Base-by-base conservation (phyloP, 1,284 basidiomycete genomes). In the Bondarzewia mesenterica region DNA sequence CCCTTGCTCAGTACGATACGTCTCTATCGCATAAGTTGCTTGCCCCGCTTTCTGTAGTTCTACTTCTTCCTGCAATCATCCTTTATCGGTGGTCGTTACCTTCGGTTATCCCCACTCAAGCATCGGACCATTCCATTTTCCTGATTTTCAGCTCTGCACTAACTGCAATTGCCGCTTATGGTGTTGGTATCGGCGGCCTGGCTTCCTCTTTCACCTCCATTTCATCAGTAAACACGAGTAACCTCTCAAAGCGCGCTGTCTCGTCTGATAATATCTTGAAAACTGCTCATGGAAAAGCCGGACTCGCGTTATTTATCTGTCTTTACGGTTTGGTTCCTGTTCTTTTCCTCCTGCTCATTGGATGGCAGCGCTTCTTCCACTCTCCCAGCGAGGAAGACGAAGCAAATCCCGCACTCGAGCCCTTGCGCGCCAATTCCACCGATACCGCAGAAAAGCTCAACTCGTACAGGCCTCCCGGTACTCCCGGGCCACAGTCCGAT, bases 11-110 rank as follows among this genome's bases (percentile, higher is more conserved):
- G 7, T 79, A 75, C 52, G 66, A 81, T 54, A 78, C 78, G 7
- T 79, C 81, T 2, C 59, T 76, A 23, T 52, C 66, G 15, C 87
- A 89, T 68, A 88, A 86, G 64, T 60, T 79, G 29, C 60, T 83
- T 6, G 72, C 81, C 2, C 77, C 85, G 4, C 60, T 86, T 20
- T 89, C 86, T 8, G 51, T 85, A 25, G 78, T 72, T 14, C 58
- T 84, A 23, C 61, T 82, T 16, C 69, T 84, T 44, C 74, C 73
- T 16, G 69, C 74, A 3, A 58, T 81, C 42, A 62, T 85, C 20
- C 58, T 82, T 36, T 70, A 72, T 53, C 77, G 86, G 40, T 60
- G 78, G 40, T 71, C 71, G 23, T 68, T 71, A 20, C 71, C 75
- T 7, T 61, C 71, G 46, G 40, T 59, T 23, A 60, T 39, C 21